phyloP scores from a whole-genome alignment of 192 early-diverging fungal genomes.

The Gryganskiella cystojenkinii region DNA sequence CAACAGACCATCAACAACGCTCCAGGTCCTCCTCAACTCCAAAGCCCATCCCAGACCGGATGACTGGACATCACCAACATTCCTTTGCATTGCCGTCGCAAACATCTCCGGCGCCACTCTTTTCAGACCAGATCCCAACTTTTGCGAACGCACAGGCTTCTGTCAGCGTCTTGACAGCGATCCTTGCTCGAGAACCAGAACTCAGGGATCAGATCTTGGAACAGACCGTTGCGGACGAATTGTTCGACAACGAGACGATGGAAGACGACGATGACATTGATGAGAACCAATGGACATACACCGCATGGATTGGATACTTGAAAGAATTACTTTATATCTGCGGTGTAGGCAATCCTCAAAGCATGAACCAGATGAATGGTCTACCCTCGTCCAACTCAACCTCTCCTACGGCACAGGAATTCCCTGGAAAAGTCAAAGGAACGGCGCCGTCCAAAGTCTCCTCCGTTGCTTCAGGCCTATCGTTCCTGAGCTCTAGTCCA shows the following conservation, averaged over 20 bases:
- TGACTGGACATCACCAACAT: conserved; percentile 6
- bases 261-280: background rate
- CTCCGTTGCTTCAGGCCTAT: conserved; percentile 6
- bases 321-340: conserved; percentile 44
- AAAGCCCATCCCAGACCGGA: conserved; percentile 17
- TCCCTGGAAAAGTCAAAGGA: background rate
- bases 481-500: conserved; percentile 2
- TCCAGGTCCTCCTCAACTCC: conserved; percentile 35
- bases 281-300: conserved; percentile 3
- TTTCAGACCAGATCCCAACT: conserved; percentile 29
- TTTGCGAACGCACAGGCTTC: conserved; percentile 35
- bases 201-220: conserved; percentile 23
- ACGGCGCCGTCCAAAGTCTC: background rate
- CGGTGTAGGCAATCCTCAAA: conserved; percentile 11
- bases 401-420: no score
- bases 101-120: conserved; percentile 9
- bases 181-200: conserved; percentile 30
- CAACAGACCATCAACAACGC: conserved; percentile 5
- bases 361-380: no score
- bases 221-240: conserved; percentile 27
- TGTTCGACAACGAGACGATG: background rate
- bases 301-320: conserved; percentile 39
- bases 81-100: background rate
- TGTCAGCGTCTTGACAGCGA: conserved; percentile 21
- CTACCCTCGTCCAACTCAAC: no score